phyloP scores from a whole-genome alignment of 2,329 filamentous ascomycete genomes.

The Colletotrichum theobromicola region DNA sequence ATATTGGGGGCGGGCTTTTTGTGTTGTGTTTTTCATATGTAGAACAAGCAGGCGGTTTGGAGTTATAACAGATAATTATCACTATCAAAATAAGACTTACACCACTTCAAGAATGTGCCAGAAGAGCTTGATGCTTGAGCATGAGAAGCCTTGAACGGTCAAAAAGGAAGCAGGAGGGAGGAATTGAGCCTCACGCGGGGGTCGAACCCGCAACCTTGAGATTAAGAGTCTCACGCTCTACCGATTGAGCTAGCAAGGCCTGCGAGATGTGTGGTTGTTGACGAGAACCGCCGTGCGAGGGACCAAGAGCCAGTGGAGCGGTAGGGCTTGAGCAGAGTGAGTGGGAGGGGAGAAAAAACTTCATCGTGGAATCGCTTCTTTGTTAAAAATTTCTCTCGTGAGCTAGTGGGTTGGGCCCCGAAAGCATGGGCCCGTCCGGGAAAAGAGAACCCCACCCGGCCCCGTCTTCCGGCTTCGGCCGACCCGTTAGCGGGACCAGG shows the following conservation, averaged over 20 bases:
- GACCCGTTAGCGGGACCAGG: too few relatives aligned
- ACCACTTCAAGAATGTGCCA: neutral
- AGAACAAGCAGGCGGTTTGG: neutral
- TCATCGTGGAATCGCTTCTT: neutral
- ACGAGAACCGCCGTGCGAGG: neutral
- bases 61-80: neutral
- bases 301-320: neutral
- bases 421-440: neutral
- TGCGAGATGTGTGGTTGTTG: neutral
- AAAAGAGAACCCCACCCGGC: neutral
- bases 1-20: neutral
- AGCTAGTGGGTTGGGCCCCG: neutral
- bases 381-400: neutral
- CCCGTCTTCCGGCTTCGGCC: neutral
- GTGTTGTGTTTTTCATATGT: neutral
- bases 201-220: slow-evolving; percentile 28
- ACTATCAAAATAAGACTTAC: neutral
- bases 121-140: neutral
- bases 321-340: neutral
- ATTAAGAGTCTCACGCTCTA: slow-evolving; percentile 76
- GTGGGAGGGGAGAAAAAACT: neutral
- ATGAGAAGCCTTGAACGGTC: neutral
- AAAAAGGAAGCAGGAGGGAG: neutral
- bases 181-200: slow-evolving; percentile 30
- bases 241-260: slow-evolving; percentile 67